These are phyloP conservation scores for Tolypocladium amazonense DNA, from an alignment of 2,329 filamentous ascomycete species.

Conservation along the genomic window DNA sequence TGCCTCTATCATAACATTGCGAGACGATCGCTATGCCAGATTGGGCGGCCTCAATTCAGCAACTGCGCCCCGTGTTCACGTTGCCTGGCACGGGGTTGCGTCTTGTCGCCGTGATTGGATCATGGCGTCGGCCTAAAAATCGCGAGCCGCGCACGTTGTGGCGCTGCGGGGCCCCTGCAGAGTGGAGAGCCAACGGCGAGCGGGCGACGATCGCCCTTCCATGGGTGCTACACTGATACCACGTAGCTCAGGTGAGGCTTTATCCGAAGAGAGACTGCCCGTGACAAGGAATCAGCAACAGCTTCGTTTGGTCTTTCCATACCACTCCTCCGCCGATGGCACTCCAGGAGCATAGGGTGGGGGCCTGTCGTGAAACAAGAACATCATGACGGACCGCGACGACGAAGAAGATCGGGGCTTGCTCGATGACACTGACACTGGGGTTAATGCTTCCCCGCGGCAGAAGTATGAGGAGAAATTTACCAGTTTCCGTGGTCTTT, in stretches of 20 bases:
- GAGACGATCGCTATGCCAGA: too few species aligned
- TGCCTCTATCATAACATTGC: too few species aligned
- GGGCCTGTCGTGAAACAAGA: background rate
- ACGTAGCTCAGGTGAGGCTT: background rate
- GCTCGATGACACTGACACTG: background rate
- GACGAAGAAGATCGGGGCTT: constrained; percentile 2
- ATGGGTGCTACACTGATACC: background rate
- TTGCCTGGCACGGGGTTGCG: background rate
- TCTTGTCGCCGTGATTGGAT: background rate
- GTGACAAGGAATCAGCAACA: background rate
- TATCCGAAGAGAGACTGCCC: background rate
- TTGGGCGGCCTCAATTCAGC: background rate
- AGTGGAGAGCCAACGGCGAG: background rate
- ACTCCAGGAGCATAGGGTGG: background rate
- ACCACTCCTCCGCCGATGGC: background rate
- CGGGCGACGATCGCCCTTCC: background rate
- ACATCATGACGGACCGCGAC: background rate
- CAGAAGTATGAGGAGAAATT: too few species aligned
- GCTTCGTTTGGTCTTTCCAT: background rate
- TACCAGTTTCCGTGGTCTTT: background rate
- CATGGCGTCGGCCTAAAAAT: background rate
- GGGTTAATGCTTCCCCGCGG: background rate
- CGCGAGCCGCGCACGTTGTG: too few species aligned
- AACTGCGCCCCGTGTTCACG: background rate
- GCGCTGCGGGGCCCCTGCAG: background rate